A percentile compares a stretch with the other conserved stretches of the same genome.
Evolutionary conservation across 495 filamentous ascomycete genomes (phyloP).

Genomic region (Penicillium waksmanii): DNA sequence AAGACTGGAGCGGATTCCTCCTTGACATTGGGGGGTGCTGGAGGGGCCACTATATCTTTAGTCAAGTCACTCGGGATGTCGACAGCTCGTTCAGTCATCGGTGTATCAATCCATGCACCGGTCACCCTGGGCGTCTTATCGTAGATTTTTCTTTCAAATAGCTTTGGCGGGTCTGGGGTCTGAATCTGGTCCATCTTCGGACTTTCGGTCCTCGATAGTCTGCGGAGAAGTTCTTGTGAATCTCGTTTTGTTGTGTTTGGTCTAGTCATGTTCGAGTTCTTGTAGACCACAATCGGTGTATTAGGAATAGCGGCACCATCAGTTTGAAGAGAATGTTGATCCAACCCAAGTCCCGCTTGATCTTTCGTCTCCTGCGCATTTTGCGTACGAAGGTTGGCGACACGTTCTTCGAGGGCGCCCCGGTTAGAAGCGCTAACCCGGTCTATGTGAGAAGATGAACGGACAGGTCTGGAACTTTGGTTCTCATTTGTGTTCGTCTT

Average conservation of each 20-base stretch:
- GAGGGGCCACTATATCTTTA: conserved; percentile 27
- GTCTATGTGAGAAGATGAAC: conserved; percentile 24
- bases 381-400: conserved; percentile 18
- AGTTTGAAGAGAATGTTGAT: conserved; percentile 32
- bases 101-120: conserved; percentile 58
- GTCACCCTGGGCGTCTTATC: conserved; percentile 55
- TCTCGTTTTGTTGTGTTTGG: conserved; percentile 53
- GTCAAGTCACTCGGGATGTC: conserved; percentile 36
- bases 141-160: conserved; percentile 40
- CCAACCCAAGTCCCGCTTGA: conserved; percentile 25
- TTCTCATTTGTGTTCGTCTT: conserved; percentile 19
- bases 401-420: conserved; percentile 27
- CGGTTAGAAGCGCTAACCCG: conserved; percentile 19
- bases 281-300: conserved; percentile 59
- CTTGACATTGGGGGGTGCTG: conserved; percentile 5
- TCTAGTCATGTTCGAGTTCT: conserved; percentile 37
- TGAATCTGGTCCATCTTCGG: conserved; percentile 32
- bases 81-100: conserved; percentile 45
- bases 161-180: conserved; percentile 48
- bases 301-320: conserved; percentile 50
- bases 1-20: conserved; percentile 9
- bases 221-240: conserved; percentile 67
- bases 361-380: conserved; percentile 15
- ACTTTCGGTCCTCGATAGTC: conserved; percentile 64
- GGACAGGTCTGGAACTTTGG: conserved; percentile 19